These are phyloP conservation scores for Hydnomerulius pinastri DNA, from an alignment of 768 basidiomycete genomes.

Conservation along the genomic window DNA sequence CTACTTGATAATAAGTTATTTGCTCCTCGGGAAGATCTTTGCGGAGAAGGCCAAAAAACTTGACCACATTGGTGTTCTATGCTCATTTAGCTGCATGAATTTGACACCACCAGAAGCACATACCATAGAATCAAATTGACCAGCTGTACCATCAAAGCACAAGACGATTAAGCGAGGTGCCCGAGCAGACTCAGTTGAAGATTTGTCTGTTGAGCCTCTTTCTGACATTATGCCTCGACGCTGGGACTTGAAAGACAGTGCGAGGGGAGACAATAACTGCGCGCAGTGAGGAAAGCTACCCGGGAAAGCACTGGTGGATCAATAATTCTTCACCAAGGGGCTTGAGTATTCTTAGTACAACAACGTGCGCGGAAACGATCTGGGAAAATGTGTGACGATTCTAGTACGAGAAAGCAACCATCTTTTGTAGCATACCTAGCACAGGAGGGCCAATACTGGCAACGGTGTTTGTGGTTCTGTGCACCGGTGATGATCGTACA, in stretches of 20 bases:
- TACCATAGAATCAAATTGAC: conserved; percentile 51
- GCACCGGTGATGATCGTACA: background rate
- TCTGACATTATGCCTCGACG: conserved; percentile 19
- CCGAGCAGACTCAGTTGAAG: background rate
- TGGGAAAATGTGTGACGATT: too few relatives aligned
- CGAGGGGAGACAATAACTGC: background rate
- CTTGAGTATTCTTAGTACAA: background rate
- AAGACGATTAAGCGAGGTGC: conserved; percentile 52
- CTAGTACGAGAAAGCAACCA: background rate
- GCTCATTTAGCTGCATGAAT: background rate
- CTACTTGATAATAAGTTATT: conserved; percentile 72
- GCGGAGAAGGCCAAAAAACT: conserved; percentile 66
- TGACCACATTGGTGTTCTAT: conserved; percentile 70
- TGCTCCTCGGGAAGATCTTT: conserved; percentile 57
- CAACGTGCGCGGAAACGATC: background rate
- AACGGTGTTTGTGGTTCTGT: background rate
- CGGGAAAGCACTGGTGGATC: background rate
- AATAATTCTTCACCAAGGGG: background rate
- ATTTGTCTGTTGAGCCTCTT: background rate
- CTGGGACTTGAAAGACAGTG: background rate
- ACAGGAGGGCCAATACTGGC: background rate
- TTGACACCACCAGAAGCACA: conserved; percentile 12
- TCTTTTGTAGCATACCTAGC: conserved; percentile 1
- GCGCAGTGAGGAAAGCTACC: too few relatives aligned
- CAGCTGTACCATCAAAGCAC: conserved; percentile 71